Base-by-base conservation (phyloP, 768 basidiomycete species). In the Coprinopsis cinerea region DNA sequence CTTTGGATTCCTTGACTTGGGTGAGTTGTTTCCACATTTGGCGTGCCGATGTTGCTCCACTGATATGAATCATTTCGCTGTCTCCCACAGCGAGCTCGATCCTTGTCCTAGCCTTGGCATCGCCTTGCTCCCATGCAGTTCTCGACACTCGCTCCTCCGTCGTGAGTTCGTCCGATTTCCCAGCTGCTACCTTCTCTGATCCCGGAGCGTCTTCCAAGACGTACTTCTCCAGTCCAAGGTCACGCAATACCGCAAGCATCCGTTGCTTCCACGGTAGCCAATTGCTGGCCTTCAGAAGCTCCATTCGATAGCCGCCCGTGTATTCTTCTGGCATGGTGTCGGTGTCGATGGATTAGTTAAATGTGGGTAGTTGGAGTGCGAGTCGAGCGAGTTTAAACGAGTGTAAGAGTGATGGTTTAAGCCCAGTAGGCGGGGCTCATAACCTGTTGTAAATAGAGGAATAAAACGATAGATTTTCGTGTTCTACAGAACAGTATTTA, bases 191-290 rank as follows among this genome's bases (percentile, higher is more conserved):
- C 37, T 11, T 40, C n/a, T 34, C 56, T 59, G 51, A 54, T 54
- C 40, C 54, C 47, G 57, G 60, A 44, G 55, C 57, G 34, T 51
- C 46, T 30, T 57, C 46, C n/a, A 30, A 55, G 25, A 64, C 52
- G 54, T 55, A 61, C 25, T 52, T 51, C 27, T 60, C 60, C 52
- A 64, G 55, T 53, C 57, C 57, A 36, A 61, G 57, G 54, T 63
- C 64, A 10, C 48, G 43, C 10, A 66, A 52, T 26, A 64, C 53
- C n/a, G 63, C 63, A 24, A 59, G 40, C 57, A 64, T 63, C 9
- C 55, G 49, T 3, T 56, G 48, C 52, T 63, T 63, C 61, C 58
- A 61, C n/a, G 58, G 57, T 53, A 60, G 52, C 61, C 61, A 64
- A 43, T 64, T 64, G 20, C 48, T 41, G 48, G 54, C 58, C 52